Evolutionary conservation across 106 monocot genomes (phyloP), one percentile per base, ranked within the genome.

Genomic region (Platanthera guangdongensis): DNA sequence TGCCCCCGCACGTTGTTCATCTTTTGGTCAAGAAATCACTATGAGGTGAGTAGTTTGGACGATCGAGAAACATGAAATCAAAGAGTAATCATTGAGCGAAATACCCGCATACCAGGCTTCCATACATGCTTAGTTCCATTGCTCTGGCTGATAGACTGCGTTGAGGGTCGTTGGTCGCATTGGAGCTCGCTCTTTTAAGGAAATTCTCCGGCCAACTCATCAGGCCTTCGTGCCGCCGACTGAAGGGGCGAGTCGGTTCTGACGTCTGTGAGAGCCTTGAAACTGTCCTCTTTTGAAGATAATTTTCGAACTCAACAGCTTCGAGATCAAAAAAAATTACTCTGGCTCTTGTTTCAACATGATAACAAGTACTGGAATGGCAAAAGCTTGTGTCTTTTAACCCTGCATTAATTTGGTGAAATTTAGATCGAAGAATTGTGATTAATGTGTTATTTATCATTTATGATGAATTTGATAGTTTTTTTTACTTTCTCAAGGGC

Each of bases 171-270:
- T 80, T 76, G 45, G 74, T 19, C 77, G 75, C 86, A 75, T 39
- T 51, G 9, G 70, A 71, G 77, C 70, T 85, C 49, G 72, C 82
- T n/a, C 79, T 59, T 78, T 76, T 83, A 52, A 81, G 78, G 67
- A 90, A 74, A 86, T 81, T 87, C 57, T 99, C 97, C 3, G 97
- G 97, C 94, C 94, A 99, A 78, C 93, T 92, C 62, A 99, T 82
- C 46, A 99, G 47, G 74, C 89, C 88, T 55, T 78, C 81, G 71
- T 88, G 91, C 60, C 92, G 89, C 68, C 73, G 88, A 50, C 78
- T 80, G 9, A 59, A 86, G 59, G 45, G 65, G 78, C 86, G 80
- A 25, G 51, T 60, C 7, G 50, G 81, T 68, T 94, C 94, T 54
- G 57, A 73, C 16, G 83, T 19, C 52, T 78, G 81, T 28, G 82